phyloP scores from a whole-genome alignment of 2,329 filamentous ascomycete genomes.

The Talaromyces sp. region DNA sequence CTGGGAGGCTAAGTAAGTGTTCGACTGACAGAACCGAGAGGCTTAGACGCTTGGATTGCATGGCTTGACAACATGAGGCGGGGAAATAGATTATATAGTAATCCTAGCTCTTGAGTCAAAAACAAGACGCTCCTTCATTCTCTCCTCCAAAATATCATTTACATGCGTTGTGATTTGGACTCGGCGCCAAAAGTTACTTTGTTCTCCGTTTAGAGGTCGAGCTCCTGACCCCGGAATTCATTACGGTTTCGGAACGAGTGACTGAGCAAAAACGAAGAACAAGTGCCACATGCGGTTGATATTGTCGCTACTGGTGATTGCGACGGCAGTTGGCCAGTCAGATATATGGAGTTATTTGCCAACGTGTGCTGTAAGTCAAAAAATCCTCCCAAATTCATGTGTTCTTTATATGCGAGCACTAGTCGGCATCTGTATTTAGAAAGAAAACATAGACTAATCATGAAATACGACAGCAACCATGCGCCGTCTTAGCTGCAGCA shows the following conservation, averaged over 20 bases:
- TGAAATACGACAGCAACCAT: slow-evolving; percentile 5
- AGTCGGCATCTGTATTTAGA: background rate
- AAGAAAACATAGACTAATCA: background rate
- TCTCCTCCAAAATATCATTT: background rate
- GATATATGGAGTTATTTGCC: slow-evolving; percentile 13
- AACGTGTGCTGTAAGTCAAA: slow-evolving; percentile 13
- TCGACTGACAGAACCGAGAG: too few species aligned
- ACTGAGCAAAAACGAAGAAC: background rate
- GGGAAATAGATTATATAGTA: background rate
- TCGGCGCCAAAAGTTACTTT: background rate
- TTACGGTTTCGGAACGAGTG: background rate
- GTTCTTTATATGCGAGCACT: background rate
- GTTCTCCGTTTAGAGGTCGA: too few species aligned
- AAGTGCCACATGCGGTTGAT: background rate
- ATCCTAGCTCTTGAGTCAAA: background rate
- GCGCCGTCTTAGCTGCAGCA: slow-evolving; percentile 1
- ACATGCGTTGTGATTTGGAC: background rate
- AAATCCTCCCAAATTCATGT: background rate
- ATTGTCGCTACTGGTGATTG: background rate
- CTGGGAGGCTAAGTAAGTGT: too few species aligned
- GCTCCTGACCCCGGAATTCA: background rate
- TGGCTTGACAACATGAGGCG: background rate
- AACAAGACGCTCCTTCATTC: background rate
- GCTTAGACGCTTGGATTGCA: background rate
- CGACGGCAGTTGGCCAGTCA: background rate